phyloP scores from a whole-genome alignment of 73 alveolate genomes.

The Stentor roeselii region DNA sequence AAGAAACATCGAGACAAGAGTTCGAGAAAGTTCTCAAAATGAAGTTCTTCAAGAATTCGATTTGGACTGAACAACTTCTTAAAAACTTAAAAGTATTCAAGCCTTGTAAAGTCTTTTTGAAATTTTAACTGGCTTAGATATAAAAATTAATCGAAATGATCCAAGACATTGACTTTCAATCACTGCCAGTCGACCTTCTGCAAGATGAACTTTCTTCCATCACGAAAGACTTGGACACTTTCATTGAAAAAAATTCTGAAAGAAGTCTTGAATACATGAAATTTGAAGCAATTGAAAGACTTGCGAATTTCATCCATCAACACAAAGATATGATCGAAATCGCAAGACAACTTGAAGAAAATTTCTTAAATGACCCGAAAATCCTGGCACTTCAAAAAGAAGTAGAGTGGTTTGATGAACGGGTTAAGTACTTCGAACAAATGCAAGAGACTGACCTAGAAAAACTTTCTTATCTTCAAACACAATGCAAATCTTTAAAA shows the following conservation, averaged over 20 bases:
- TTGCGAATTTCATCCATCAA: neutral
- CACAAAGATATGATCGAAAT: neutral
- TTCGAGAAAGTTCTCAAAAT: no score
- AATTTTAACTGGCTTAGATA: no score
- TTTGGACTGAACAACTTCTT: no score
- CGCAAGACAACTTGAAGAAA: neutral
- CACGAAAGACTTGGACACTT: slow-evolving; percentile 2
- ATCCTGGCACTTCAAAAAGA: neutral
- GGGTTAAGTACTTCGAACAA: neutral
- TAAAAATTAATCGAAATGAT: no score
- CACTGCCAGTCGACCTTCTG: no score
- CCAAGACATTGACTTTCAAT: no score
- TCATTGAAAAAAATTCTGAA: neutral
- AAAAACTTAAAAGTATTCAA: no score
- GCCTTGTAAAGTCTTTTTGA: no score
- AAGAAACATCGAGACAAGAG: no score
- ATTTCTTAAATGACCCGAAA: neutral
- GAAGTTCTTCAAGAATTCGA: no score
- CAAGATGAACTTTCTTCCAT: no score
- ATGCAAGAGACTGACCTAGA: neutral
- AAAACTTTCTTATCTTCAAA: no score
- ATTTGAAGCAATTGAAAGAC: neutral
- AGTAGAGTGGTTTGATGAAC: neutral
- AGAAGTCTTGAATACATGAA: neutral
- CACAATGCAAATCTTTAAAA: neutral